A percentile compares a stretch with the other conserved stretches of the same genome.
Conservation (phyloP, 1,284 basidiomycete species). For the Sutorius eximius region DNA sequence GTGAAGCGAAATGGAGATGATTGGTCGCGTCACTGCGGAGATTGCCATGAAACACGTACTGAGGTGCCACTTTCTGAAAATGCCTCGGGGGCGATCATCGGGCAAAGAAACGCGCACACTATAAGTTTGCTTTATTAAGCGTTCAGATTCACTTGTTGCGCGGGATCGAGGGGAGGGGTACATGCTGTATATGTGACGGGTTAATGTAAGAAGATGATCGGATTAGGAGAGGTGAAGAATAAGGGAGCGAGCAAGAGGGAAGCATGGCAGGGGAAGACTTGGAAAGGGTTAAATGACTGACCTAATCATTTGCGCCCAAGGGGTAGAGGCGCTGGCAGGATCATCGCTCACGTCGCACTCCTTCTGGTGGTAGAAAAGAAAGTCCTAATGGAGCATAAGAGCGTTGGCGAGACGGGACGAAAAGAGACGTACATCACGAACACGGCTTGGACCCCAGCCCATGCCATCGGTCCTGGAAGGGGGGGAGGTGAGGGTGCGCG, state of each 20-base stretch:
- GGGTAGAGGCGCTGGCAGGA: conserved; percentile 60
- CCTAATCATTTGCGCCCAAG: conserved; percentile 76
- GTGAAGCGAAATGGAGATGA: conserved; percentile 15
- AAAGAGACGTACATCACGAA: conserved; percentile 60
- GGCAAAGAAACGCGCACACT: conserved; percentile 74
- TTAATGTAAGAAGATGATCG: conserved; percentile 23
- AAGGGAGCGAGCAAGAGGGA: conserved; percentile 7
- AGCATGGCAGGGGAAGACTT: conserved; percentile 2
- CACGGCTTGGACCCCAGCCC: conserved; percentile 78
- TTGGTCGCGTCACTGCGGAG: conserved; percentile 16
- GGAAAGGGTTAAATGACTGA: conserved; percentile 31
- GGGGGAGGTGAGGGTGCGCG: no score
- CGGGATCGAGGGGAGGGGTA: conserved; percentile 39
- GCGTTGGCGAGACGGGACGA: not conserved
- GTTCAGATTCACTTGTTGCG: conserved; percentile 49
- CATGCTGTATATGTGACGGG: conserved; percentile 30
- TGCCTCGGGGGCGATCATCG: conserved; percentile 59
- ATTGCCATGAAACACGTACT: conserved; percentile 52
- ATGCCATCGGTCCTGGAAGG: conserved; percentile 71
- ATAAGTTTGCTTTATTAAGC: conserved; percentile 81
- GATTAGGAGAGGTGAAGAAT: conserved; percentile 15
- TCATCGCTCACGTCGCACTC: conserved; percentile 67
- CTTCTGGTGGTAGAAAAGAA: conserved; percentile 80
- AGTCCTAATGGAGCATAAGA: conserved; percentile 51
- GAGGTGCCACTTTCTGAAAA: conserved; percentile 77